These are phyloP conservation scores for Talaromyces verruculosus DNA, from an alignment of 2,329 filamentous ascomycete species.

Conservation along the genomic window DNA sequence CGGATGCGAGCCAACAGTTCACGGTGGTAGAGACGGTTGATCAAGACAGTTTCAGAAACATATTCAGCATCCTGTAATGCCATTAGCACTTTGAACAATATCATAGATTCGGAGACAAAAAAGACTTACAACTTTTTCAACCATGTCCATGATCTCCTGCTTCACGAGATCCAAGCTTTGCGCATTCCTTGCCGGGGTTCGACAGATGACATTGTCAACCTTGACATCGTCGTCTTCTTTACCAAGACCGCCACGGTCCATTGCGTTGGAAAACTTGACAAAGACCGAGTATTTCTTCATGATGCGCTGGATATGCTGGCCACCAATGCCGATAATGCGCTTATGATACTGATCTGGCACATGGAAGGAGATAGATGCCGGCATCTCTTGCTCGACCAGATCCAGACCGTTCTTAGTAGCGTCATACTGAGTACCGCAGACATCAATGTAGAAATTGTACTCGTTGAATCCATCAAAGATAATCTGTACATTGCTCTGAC, in stretches of 20 bases:
- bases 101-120: neutral
- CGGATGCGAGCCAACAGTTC: conserved; percentile 84
- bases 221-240: conserved; percentile 98
- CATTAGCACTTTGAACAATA: conserved; percentile 18
- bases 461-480: conserved; percentile 99
- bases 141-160: conserved; percentile 99
- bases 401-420: conserved; percentile 89
- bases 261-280: conserved; percentile 98
- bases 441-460: conserved; percentile 99
- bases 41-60: conserved; percentile 86
- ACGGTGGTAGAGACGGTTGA: conserved; percentile 92
- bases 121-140: conserved; percentile 77
- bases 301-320: conserved; percentile 97
- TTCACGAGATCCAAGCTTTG: conserved; percentile 97
- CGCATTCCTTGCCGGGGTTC: conserved; percentile 93
- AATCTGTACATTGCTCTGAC: conserved; percentile 97
- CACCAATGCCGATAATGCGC: conserved; percentile 96
- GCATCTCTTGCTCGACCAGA: conserved; percentile 98
- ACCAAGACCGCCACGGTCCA: conserved; percentile 91
- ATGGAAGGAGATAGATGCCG: conserved; percentile 97
- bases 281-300: conserved; percentile 99
- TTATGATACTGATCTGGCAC: conserved; percentile 99
- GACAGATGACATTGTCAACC: conserved; percentile 98
- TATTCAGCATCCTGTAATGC: conserved; percentile 80
- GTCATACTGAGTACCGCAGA: conserved; percentile 87